A percentile compares a stretch with the other conserved stretches of the same genome.
Evolutionary conservation across 2,329 filamentous ascomycete species (phyloP).

Genomic region (Trichoderma brevicompactum): DNA sequence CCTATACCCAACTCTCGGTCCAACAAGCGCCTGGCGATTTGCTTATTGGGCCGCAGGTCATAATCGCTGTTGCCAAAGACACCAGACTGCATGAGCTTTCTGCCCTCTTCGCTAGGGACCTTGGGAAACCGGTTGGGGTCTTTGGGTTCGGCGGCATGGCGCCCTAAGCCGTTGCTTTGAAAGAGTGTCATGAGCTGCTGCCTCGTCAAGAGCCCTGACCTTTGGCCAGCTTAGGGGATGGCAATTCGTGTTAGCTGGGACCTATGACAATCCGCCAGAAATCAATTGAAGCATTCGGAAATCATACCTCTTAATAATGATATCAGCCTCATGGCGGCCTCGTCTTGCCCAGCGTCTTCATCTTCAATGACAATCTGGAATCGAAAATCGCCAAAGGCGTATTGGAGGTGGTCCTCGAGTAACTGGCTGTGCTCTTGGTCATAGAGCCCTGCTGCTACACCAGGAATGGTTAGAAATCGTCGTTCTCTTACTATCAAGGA

Average conservation of each 20-base stretch:
- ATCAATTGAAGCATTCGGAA: neutral
- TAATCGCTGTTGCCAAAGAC: constrained; percentile 73
- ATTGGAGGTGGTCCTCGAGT: constrained; percentile 3
- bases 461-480: too few relatives aligned
- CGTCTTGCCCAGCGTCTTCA: constrained; percentile 32
- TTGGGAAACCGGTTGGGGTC: constrained; percentile 73
- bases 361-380: constrained; percentile 29
- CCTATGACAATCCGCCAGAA: neutral
- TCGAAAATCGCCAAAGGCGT: constrained; percentile 30
- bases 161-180: constrained; percentile 43
- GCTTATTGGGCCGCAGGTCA: constrained; percentile 58
- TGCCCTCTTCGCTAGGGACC: constrained; percentile 78
- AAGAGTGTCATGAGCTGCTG: constrained; percentile 49
- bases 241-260: neutral
- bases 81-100: constrained; percentile 79
- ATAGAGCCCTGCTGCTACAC: neutral
- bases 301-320: constrained; percentile 40
- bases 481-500: too few relatives aligned
- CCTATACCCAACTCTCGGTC: constrained; percentile 81
- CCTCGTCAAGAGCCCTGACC: constrained; percentile 40
- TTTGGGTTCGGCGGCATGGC: constrained; percentile 40
- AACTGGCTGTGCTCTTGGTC: neutral
- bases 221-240: constrained; percentile 17
- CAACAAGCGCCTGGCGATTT: constrained; percentile 72
- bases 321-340: constrained; percentile 42